A percentile compares a stretch with the other conserved stretches of the same genome.
phyloP scores from a whole-genome alignment of 2,329 filamentous ascomycete genomes.

The Sporothrix mexicana region DNA sequence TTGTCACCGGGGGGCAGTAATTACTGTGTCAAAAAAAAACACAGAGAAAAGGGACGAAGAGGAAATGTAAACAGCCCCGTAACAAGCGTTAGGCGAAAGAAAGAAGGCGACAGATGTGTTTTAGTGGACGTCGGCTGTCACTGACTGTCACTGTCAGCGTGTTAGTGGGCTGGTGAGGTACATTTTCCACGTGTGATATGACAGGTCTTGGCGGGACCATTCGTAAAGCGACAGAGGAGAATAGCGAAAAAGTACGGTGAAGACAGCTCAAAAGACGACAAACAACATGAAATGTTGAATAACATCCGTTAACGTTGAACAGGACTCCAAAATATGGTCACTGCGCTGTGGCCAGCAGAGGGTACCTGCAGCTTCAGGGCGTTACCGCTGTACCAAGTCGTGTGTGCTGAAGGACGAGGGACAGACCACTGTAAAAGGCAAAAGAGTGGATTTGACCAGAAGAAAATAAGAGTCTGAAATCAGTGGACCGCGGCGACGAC shows the following conservation, averaged over 20 bases:
- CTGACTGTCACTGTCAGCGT: too few relatives aligned
- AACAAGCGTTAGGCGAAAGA: background rate
- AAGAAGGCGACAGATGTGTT: background rate
- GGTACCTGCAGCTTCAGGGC: background rate
- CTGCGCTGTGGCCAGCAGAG: background rate
- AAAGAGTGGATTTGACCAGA: background rate
- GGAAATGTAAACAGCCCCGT: background rate
- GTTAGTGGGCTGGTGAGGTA: background rate
- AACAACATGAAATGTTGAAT: too few relatives aligned
- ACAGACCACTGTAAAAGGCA: background rate
- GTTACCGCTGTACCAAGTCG: background rate
- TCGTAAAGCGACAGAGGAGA: too few relatives aligned
- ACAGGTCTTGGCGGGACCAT: background rate
- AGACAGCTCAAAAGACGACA: too few relatives aligned
- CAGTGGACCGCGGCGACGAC: background rate
- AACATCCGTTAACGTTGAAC: too few relatives aligned
- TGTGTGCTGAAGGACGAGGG: background rate
- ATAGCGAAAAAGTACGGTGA: too few relatives aligned
- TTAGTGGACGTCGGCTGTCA: background rate
- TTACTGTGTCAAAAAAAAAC: too few relatives aligned
- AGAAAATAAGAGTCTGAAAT: background rate
- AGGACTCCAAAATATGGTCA: background rate
- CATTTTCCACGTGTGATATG: background rate
- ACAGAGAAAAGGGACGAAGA: background rate
- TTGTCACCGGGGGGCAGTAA: too few relatives aligned